phyloP scores from a whole-genome alignment of 768 basidiomycete genomes.

The Naganishia randhawae region DNA sequence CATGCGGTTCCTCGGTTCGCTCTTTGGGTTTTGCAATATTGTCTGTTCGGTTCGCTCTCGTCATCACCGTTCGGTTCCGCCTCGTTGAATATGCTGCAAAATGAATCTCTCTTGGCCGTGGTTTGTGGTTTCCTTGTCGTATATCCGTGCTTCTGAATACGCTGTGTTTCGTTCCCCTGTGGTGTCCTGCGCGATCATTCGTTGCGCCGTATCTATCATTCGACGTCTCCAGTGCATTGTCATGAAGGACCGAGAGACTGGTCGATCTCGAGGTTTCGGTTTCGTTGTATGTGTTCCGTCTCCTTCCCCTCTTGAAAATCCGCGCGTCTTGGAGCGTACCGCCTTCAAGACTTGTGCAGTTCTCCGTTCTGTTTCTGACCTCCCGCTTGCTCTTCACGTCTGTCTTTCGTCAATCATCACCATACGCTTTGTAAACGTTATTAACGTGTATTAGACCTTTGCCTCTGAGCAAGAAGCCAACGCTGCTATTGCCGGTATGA shows the following conservation, averaged over 20 bases:
- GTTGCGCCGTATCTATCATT: background rate
- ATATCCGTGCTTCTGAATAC: constrained; percentile 17
- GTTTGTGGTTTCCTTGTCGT: constrained; percentile 29
- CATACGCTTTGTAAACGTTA: background rate
- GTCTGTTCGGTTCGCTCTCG: background rate
- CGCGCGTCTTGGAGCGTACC: constrained; percentile 4
- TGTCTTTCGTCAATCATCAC: constrained; percentile 31
- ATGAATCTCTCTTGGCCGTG: too few relatives aligned
- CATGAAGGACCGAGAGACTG: constrained; percentile 97
- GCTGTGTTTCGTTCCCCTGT: background rate
- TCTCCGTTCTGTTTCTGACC: background rate
- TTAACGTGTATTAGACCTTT: constrained; percentile 43
- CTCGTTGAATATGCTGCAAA: background rate
- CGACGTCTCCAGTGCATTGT: constrained; percentile 74
- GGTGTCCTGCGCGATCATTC: too few relatives aligned
- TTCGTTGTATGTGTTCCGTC: constrained; percentile 67
- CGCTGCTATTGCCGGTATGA: constrained; percentile 67
- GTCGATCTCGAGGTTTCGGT: constrained; percentile 93
- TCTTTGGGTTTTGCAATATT: constrained; percentile 31
- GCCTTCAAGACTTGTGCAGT: background rate
- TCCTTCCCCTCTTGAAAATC: constrained; percentile 15
- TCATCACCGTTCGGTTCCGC: background rate
- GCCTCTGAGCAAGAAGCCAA: constrained; percentile 62
- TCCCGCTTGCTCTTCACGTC: constrained; percentile 51
- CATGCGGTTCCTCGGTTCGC: constrained; percentile 25